Conservation (phyloP, 1,284 basidiomycete species). For the Sphagnurus paluster region DNA sequence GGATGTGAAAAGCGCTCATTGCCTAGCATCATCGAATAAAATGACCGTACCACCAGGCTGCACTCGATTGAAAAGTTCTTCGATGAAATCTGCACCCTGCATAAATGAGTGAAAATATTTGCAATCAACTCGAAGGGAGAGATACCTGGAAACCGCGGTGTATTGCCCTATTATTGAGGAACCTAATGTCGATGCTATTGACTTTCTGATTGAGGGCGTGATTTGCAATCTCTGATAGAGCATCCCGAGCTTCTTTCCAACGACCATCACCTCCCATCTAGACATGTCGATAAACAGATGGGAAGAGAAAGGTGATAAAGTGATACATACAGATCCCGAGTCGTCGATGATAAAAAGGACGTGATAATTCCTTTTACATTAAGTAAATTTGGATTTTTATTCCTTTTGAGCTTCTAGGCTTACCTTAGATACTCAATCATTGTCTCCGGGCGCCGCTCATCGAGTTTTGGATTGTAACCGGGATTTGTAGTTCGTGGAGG, state of each 20-base stretch:
- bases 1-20: background rate
- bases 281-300: background rate
- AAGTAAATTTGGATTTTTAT: background rate
- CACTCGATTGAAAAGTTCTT: constrained; percentile 10
- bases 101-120: background rate
- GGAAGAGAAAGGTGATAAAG: background rate
- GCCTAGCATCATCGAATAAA: background rate
- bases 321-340: constrained; percentile 25
- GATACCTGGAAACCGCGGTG: constrained; percentile 18
- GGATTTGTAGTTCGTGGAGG: constrained; percentile 19
- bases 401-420: background rate
- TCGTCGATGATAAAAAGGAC: constrained; percentile 32
- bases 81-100: constrained; percentile 9
- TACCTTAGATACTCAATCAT: constrained; percentile 27
- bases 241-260: constrained; percentile 28
- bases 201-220: constrained; percentile 25
- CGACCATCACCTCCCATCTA: constrained; percentile 20
- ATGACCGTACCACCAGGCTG: constrained; percentile 10
- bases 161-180: constrained; percentile 25
- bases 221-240: constrained; percentile 28
- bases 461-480: constrained; percentile 27
- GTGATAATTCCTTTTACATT: constrained; percentile 22
- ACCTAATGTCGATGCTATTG: constrained; percentile 26
- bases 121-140: constrained; percentile 2
- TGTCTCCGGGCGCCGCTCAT: constrained; percentile 24